These are phyloP conservation scores for Funneliformis caledonium DNA, from an alignment of 371 early-diverging fungal species.

Conservation along the genomic window DNA sequence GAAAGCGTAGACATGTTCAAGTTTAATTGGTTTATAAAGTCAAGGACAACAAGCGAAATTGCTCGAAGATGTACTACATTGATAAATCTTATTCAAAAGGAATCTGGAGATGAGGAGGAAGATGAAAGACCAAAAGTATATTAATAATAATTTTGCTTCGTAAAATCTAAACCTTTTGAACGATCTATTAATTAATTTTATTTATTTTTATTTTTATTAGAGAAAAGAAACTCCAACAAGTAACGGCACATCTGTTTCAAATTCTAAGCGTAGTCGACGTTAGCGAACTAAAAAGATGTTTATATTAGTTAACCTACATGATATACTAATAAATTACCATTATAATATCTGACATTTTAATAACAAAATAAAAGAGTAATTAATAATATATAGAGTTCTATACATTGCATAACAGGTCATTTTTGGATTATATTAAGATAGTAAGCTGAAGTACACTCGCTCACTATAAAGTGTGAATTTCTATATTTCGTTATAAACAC, in stretches of 20 bases:
- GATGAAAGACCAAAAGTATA: conserved; percentile 1
- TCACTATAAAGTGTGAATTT: too few species aligned
- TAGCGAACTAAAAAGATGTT: not conserved
- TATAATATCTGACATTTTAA: not conserved
- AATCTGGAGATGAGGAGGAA: conserved; percentile 50
- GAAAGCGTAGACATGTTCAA: conserved; percentile 79
- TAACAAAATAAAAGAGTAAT: too few species aligned
- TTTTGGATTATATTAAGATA: too few species aligned
- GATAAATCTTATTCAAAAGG: conserved; percentile 68
- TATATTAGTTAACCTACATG: not conserved
- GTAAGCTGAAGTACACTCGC: too few species aligned
- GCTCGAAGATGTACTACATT: conserved; percentile 81
- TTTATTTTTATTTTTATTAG: not conserved
- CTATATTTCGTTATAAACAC: too few species aligned
- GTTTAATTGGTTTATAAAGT: conserved; percentile 98
- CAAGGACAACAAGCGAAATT: conserved; percentile 84
- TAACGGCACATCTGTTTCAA: not conserved
- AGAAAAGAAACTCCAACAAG: not conserved
- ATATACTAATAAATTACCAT: not conserved
- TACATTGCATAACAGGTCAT: too few species aligned
- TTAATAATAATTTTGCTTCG: not conserved
- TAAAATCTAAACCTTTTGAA: not conserved
- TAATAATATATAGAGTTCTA: too few species aligned
- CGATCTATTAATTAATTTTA: not conserved
- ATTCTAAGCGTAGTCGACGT: conserved; percentile 1